phyloP scores from a whole-genome alignment of 1,284 basidiomycete species.

The Pyrrhoderma lamaoense region DNA sequence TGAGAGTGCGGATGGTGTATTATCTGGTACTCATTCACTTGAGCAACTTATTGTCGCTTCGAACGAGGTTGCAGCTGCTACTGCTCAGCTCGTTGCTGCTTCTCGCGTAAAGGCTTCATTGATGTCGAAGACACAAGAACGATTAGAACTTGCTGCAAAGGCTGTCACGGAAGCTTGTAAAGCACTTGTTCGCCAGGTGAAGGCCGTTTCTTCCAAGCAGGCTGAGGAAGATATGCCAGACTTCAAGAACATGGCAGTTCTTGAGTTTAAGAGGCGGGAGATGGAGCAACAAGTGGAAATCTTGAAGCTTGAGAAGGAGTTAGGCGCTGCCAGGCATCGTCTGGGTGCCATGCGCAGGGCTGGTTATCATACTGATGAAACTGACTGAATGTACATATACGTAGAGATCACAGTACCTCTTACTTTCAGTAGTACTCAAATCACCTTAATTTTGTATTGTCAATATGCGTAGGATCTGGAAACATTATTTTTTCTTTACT shows the following conservation, averaged over 20 bases:
- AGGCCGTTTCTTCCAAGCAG: constrained; percentile 85
- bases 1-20: constrained; percentile 95
- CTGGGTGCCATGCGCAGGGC: constrained; percentile 88
- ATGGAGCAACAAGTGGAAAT: constrained; percentile 99
- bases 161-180: constrained; percentile 99
- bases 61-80: constrained; percentile 95
- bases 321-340: constrained; percentile 80
- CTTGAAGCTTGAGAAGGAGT: constrained; percentile 91
- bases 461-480: neutral
- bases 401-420: neutral
- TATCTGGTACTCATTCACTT: constrained; percentile 92
- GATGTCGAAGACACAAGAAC: constrained; percentile 98
- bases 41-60: constrained; percentile 99
- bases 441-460: constrained; percentile 6
- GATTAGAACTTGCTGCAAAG: constrained; percentile 92
- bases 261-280: constrained; percentile 96
- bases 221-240: constrained; percentile 76
- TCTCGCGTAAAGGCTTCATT: constrained; percentile 97
- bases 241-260: constrained; percentile 85
- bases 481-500: neutral
- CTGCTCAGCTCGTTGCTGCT: constrained; percentile 96
- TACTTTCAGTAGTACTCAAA: neutral
- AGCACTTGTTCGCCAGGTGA: constrained; percentile 94
- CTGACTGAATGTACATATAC: constrained; percentile 38
- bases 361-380: constrained; percentile 81